Percentiles rank a stretch among this genome's conserved stretches.
Evolutionary conservation across 2,329 filamentous ascomycete species (phyloP).

Genomic region (Stachybotrys chartarum): DNA sequence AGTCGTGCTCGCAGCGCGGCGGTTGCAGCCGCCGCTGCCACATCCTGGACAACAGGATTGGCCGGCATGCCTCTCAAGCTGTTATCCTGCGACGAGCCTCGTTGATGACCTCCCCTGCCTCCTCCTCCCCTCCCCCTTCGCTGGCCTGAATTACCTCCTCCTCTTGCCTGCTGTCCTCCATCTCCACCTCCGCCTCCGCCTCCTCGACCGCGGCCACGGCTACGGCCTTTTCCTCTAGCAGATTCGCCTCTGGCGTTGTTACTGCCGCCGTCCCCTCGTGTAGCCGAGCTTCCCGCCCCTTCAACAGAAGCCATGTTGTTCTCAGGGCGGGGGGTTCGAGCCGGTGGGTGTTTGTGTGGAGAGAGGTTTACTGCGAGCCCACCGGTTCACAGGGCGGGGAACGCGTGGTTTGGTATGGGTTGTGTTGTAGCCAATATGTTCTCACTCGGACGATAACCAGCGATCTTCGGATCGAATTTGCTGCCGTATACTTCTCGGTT

Average conservation of each 20-base stretch:
- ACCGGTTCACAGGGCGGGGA: neutral
- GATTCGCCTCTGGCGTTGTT: conserved; percentile 8
- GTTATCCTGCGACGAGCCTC: conserved; percentile 17
- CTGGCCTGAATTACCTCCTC: conserved; percentile 31
- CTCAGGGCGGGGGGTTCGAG: neutral
- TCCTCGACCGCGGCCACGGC: neutral
- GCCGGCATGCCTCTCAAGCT: conserved; percentile 10
- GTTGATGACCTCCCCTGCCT: conserved; percentile 23
- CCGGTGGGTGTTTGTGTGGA: neutral
- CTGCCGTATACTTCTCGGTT: too few species aligned
- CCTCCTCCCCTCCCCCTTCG: conserved; percentile 33
- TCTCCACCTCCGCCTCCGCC: conserved; percentile 22
- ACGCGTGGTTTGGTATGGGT: neutral
- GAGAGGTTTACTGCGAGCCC: neutral
- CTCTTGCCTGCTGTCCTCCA: conserved; percentile 27
- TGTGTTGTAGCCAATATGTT: neutral
- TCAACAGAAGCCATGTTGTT: neutral
- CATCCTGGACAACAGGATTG: conserved; percentile 22
- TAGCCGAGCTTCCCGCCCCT: neutral
- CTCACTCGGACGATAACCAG: too few species aligned
- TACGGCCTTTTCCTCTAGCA: conserved; percentile 3
- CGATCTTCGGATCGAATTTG: too few species aligned
- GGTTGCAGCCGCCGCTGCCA: conserved; percentile 25
- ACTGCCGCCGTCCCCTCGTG: neutral
- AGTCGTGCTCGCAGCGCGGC: conserved; percentile 8